Conservation (phyloP, 2,329 filamentous ascomycete species). For the Calonectria hawksworthii region DNA sequence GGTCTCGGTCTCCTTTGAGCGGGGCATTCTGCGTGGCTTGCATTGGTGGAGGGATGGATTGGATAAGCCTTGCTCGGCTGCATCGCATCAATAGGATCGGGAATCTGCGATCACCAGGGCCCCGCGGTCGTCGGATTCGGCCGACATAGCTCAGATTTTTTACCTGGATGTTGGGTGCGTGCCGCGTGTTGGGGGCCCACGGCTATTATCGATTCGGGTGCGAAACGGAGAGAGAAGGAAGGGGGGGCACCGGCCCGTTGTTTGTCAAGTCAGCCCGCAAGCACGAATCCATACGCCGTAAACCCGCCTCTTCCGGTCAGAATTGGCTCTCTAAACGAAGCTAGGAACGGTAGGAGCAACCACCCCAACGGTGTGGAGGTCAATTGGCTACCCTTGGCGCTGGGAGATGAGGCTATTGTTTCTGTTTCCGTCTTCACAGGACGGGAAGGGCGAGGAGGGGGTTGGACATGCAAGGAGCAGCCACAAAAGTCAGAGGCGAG, state of each 20-base stretch:
- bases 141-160: constrained; percentile 15
- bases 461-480: constrained; percentile 39
- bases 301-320: constrained; percentile 13
- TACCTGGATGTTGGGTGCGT: not conserved
- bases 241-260: constrained; percentile 18
- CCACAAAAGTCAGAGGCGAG: constrained; percentile 18
- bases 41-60: constrained; percentile 35
- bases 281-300: constrained; percentile 18
- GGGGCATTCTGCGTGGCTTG: constrained; percentile 40
- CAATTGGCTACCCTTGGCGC: constrained; percentile 12
- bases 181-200: not conserved
- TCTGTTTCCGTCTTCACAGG: constrained; percentile 1
- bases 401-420: constrained; percentile 6
- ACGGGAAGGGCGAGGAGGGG: constrained; percentile 26
- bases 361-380: not conserved
- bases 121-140: constrained; percentile 25
- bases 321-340: not conserved
- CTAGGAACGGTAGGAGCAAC: constrained; percentile 1
- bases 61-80: constrained; percentile 16
- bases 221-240: not conserved
- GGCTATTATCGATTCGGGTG: constrained; percentile 1
- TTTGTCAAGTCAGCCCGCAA: not conserved
- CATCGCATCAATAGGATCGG: constrained; percentile 26
- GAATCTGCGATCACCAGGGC: constrained; percentile 29
- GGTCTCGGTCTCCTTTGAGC: constrained; percentile 9